Base-by-base conservation (phyloP, 1,139 yeast species). In the Pichia sp. region DNA sequence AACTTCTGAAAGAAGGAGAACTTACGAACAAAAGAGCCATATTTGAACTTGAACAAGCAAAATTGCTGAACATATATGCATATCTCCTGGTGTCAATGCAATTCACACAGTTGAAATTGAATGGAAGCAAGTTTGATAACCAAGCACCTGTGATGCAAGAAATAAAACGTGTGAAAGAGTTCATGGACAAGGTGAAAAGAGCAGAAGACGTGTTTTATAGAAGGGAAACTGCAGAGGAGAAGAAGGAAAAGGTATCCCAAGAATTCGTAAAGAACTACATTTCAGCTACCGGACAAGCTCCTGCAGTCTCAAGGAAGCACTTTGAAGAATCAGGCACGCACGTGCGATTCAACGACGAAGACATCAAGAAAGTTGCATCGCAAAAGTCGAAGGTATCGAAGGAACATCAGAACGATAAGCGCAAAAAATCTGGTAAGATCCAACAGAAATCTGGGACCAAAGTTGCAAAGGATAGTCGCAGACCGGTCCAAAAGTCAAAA, bases 111-210 rank as follows among this genome's bases (percentile, higher is more conserved):
- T 58, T 82, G 44, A 80, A 82, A 49, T 53, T 76, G 2, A 59
- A 62, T 13, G 94, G 93, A 0, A 58, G 67, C 12, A 73, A 78
- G 42, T 35, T 35, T 6, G 70, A 82, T 0, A 64, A 65, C 14
- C 57, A 60, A 3, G 85, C 79, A 44, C 76, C 81, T 0, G 71
- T 86, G 6, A 74, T 77, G 77, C 64, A 66, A 19, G 96, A 87
- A 55, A 64, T 87, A 35, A 67, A 66, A 17, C 66, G 94, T 44
- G 79, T 87, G 28, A 82, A 81, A 55, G 56, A 67, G 13, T 80
- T 79, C 49, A 80, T 85, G 79, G 69, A 67, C 28, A 68, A 78
- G 52, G 69, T 74, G 30, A 74, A 77, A 44, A 63, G 60, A 8
- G 58, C 69, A 3, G 71, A 66, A 36, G 45, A 42, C 5, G 46